Evolutionary conservation across 2,329 filamentous ascomycete species (phyloP), one percentile per base, ranked within the genome.

Genomic region (Fusarium setosum): DNA sequence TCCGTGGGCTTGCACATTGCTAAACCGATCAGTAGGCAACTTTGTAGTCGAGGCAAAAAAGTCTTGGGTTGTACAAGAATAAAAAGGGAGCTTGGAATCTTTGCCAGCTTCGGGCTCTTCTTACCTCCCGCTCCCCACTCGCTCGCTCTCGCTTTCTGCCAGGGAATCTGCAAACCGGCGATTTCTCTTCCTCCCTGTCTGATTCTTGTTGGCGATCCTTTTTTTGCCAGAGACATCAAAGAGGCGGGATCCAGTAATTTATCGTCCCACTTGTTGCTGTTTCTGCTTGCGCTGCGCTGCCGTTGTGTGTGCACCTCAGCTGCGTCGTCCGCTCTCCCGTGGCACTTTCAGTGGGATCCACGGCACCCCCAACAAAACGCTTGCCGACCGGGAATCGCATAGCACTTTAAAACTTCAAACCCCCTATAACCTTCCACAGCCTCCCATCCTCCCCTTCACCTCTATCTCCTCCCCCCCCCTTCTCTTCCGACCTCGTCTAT

Each of bases 291-390:
- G 45, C 45, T 54, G 52, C 59, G 40, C 49, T 53, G 45, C 51
- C 54, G 47, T 44, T 60, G 52, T 35, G 38, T 57, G 45, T 47
- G n/a, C n/a, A n/a, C n/a, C n/a, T n/a, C n/a, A n/a, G n/a, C n/a
- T n/a, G n/a, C n/a, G n/a, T 51, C 61, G 47, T 49, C 51, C 41
- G 29, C 31, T 50, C 47, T 52, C 48, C 56, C 40, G 51, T 45
- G 57, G 61, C 24, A 49, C 52, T 62, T 41, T 34, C 54, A 67
- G 45, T 37, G 54, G 63, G 63, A 63, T 72, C 69, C 69, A 71
- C 69, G 69, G 38, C 44, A 31, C 50, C 69, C 69, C 69, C 69
- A 72, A 72, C 69, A 72, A 72, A 72, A 72, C 67, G 56, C 48
- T 67, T 67, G 62, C 69, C 65, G 65, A 69, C 51, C n/a, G 50